Percentiles rank a stretch among this genome's conserved stretches.
Conservation (phyloP, 441 rosid species). For the Mallotus repandus region DNA sequence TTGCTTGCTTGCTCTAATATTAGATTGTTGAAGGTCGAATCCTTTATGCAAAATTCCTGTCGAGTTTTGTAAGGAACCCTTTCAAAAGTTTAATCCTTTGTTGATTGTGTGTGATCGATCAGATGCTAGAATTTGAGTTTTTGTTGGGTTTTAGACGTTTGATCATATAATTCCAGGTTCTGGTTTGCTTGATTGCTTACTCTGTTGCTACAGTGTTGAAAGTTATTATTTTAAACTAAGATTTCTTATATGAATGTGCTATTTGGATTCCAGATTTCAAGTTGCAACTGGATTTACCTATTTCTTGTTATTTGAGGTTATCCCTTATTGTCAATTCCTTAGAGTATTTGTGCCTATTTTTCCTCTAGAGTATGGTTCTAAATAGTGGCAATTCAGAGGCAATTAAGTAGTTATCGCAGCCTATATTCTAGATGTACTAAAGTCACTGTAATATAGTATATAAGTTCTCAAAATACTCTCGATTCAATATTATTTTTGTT, state of each 20-base stretch:
- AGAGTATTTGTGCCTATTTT: no score
- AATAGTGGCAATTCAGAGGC: not conserved
- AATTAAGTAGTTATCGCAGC: no score
- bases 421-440: not conserved
- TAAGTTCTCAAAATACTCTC: not conserved
- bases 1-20: conserved; percentile 6
- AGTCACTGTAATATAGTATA: not conserved
- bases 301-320: no score
- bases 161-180: no score
- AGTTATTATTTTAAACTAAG: no score
- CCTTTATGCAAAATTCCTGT: not conserved
- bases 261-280: conserved; percentile 7
- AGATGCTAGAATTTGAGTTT: conserved; percentile 8
- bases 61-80: not conserved
- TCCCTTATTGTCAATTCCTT: not conserved
- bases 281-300: conserved; percentile 2
- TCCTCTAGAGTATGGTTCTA: no score
- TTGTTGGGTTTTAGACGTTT: not conserved
- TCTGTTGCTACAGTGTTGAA: no score
- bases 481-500: not conserved
- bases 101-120: not conserved
- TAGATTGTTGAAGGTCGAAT: conserved; percentile 10
- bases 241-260: no score
- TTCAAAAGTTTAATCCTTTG: not conserved
- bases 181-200: no score